These are phyloP conservation scores for Ophiostoma australiae DNA, from an alignment of 2,329 filamentous ascomycete genomes.

Conservation along the genomic window DNA sequence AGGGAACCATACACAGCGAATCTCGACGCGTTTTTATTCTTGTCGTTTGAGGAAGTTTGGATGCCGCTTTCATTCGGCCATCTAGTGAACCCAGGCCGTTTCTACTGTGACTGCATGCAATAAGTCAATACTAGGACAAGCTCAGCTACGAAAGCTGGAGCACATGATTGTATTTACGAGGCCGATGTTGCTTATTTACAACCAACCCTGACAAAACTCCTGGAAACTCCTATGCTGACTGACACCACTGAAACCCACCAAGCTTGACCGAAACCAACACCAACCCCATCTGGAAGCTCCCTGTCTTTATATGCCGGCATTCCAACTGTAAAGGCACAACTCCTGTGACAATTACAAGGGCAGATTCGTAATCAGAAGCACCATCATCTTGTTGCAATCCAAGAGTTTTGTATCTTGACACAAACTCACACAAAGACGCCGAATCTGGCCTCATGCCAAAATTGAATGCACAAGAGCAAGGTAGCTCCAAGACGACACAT, in stretches of 20 bases:
- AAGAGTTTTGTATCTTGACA: background rate
- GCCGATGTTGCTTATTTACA: background rate
- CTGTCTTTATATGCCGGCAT: background rate
- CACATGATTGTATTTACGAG: background rate
- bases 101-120: background rate
- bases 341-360: background rate
- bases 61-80: no score
- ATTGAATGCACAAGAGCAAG: background rate
- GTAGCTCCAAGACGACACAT: background rate
- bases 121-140: background rate
- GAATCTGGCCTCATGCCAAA: background rate
- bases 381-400: slow-evolving; percentile 7
- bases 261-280: slow-evolving; percentile 7
- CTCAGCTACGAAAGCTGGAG: background rate
- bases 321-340: background rate
- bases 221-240: background rate
- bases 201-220: background rate
- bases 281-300: slow-evolving; percentile 10
- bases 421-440: no score
- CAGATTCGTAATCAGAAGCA: background rate
- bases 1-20: background rate
- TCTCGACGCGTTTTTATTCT: background rate
- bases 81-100: background rate
- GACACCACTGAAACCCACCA: slow-evolving; percentile 9
- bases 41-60: no score